These are phyloP conservation scores for Pseudonitzschia pungens DNA, from an alignment of 108 stramenopile species.

Conservation along the genomic window DNA sequence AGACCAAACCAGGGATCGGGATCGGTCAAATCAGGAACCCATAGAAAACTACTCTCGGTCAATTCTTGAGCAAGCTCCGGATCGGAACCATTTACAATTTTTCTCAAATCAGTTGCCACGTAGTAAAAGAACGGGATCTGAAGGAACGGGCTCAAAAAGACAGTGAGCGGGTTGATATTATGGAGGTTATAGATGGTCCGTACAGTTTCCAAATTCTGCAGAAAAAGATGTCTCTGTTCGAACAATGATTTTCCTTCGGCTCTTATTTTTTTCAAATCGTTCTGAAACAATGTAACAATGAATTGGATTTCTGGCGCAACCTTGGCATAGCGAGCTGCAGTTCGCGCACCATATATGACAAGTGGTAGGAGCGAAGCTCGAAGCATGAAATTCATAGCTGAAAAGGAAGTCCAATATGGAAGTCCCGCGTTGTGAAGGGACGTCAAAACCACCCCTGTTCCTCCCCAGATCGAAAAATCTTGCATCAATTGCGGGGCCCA, in stretches of 20 bases:
- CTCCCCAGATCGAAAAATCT: constrained; percentile 68
- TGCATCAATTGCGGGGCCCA: constrained; percentile 55
- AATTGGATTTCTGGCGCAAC: constrained; percentile 86
- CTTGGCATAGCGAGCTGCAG: constrained; percentile 63
- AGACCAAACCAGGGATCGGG: constrained; percentile 87
- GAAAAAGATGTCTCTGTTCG: constrained; percentile 45
- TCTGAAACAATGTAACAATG: constrained; percentile 60
- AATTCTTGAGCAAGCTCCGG: constrained; percentile 77
- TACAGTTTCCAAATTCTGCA: constrained; percentile 50
- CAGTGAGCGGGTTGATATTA: constrained; percentile 67
- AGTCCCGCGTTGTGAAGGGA: constrained; percentile 53
- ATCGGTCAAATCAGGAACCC: constrained; percentile 83
- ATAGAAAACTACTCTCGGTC: constrained; percentile 60
- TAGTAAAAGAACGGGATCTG: constrained; percentile 86
- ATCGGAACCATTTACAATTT: constrained; percentile 80
- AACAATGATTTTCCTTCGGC: constrained; percentile 34
- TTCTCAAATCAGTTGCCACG: constrained; percentile 70
- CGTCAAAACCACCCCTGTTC: constrained; percentile 55
- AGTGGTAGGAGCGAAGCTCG: constrained; percentile 69
- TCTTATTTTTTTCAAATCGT: constrained; percentile 61
- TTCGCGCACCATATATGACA: constrained; percentile 66
- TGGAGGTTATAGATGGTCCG: constrained; percentile 63
- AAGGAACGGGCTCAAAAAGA: constrained; percentile 74
- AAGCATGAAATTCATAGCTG: constrained; percentile 63
- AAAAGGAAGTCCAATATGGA: constrained; percentile 82